Evolutionary conservation across 345 rosid species (phyloP), one percentile per base, ranked within the genome.

Genomic region (Populus pruinosa): DNA sequence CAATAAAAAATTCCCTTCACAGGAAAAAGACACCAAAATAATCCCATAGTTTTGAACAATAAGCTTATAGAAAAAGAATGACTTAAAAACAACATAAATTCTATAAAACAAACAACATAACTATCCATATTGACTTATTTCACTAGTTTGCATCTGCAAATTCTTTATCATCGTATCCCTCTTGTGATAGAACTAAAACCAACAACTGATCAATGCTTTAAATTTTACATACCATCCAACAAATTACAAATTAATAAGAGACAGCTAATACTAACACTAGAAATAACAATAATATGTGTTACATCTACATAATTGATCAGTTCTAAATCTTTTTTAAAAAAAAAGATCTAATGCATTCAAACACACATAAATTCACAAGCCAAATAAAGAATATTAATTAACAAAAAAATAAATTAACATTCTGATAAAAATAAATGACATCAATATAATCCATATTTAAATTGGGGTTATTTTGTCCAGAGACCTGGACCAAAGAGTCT

Each of bases 401-500:
- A 55, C 25, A 33, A 43, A 9, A n/a, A 55, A 29, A 5, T 4
- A 47, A n/a, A 50, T 36, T 8, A 4, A 47, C 72, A 35, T 17
- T 83, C 96, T 97, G 81, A 87, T 93, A 98, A 50, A 97, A 93
- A 76, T 96, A 96, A 59, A 96, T 82, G 66, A 96, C 82, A 81
- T 96, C 99, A 17, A 92, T 95, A 63, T 94, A 96, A 4, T 94
- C 98, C 97, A 89, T 91, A 80, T 96, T 97, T 43, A 96, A 94
- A 41, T 41, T 41, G 1, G 47, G 4, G 47, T 2, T 43, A 14
- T 2, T 11, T 13, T 10, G 47, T 43, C 12, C 0, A 43, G 14
- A 43, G 47, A 43, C 12, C 3, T 43, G 0, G 14, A 13, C 47
- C 4, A 13, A 43, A 10, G 4, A 43, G 47, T 43, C 11, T 43